A percentile compares a stretch with the other conserved stretches of the same genome.
Evolutionary conservation across 805 yeast species (phyloP).

Genomic region (Maudiozyma saulgeensis): DNA sequence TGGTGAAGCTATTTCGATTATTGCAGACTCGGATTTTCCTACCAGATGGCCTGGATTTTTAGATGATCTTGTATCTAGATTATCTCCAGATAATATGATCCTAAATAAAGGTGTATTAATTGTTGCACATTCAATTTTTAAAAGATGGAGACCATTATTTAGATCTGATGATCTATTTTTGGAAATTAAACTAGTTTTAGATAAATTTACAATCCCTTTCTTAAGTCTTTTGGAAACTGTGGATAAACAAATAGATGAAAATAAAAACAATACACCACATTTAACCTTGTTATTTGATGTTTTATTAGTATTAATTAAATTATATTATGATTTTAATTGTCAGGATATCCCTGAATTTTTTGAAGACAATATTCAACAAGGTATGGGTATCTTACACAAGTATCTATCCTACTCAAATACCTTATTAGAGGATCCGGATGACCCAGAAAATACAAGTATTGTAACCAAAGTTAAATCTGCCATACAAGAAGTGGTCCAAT

Average conservation of each 20-base stretch:
- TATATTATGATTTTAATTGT: conserved; percentile 89
- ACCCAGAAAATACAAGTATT: conserved; percentile 57
- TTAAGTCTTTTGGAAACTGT: conserved; percentile 56
- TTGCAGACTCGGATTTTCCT: conserved; percentile 96
- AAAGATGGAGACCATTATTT: conserved; percentile 92
- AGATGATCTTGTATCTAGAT: conserved; percentile 59
- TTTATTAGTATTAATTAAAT: conserved; percentile 59
- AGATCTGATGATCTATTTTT: conserved; percentile 81
- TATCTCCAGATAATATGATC: conserved; percentile 56
- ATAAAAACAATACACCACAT: conserved; percentile 37
- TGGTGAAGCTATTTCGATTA: conserved; percentile 85
- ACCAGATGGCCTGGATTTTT: conserved; percentile 74
- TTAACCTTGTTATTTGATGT: conserved; percentile 58
- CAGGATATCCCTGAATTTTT: conserved; percentile 98
- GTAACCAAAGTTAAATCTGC: conserved; percentile 68
- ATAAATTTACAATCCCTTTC: conserved; percentile 74
- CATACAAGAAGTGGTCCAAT: conserved; percentile 73
- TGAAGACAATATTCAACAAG: conserved; percentile 73
- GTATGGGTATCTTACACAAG: conserved; percentile 76
- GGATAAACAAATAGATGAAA: conserved; percentile 51
- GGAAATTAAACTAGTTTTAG: conserved; percentile 81
- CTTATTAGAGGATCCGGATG: conserved; percentile 43
- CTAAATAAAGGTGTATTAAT: conserved; percentile 76
- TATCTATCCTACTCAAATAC: conserved; percentile 57
- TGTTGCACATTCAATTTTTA: conserved; percentile 93